phyloP scores from a whole-genome alignment of 176 grass and related monocot genomes.

The Pontederia paniculata region DNA sequence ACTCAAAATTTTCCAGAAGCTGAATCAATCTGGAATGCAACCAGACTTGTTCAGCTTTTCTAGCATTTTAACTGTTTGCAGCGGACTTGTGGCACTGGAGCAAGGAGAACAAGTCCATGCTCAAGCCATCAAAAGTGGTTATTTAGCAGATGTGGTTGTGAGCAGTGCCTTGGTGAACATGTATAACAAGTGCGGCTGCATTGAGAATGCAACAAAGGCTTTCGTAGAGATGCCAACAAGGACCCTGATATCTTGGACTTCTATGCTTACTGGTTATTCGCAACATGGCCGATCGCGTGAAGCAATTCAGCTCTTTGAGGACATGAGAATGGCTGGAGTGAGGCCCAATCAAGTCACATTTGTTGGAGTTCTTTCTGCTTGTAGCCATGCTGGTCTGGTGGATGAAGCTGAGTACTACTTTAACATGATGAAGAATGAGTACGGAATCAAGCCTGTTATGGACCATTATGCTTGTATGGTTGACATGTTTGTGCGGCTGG shows the following conservation, averaged over 20 bases:
- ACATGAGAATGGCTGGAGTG: slow-evolving; percentile 56
- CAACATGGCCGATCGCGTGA: slow-evolving; percentile 61
- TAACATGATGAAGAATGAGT: slow-evolving; percentile 60
- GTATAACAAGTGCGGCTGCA: slow-evolving; percentile 77
- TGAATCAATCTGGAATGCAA: slow-evolving; percentile 38
- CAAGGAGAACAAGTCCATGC: slow-evolving; percentile 81
- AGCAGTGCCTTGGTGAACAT: slow-evolving; percentile 77
- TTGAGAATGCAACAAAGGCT: slow-evolving; percentile 49
- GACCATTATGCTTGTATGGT: slow-evolving; percentile 81
- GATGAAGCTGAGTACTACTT: slow-evolving; percentile 63
- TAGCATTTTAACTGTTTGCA: slow-evolving; percentile 63
- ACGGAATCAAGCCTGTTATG: slow-evolving; percentile 48
- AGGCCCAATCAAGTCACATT: slow-evolving; percentile 72
- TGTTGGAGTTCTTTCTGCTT: slow-evolving; percentile 75
- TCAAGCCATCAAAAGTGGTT: slow-evolving; percentile 54
- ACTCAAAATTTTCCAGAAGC: slow-evolving; percentile 47
- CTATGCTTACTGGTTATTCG: slow-evolving; percentile 71
- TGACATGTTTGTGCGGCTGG: slow-evolving; percentile 69
- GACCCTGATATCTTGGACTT: slow-evolving; percentile 70
- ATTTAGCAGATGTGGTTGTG: slow-evolving; percentile 67
- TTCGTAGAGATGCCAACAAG: slow-evolving; percentile 65
- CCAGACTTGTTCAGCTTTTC: slow-evolving; percentile 78
- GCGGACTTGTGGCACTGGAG: slow-evolving; percentile 59
- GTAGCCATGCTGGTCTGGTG: slow-evolving; percentile 59
- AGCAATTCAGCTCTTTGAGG: slow-evolving; percentile 73